Evolutionary conservation across 768 basidiomycete species (phyloP).

Genomic region (Amyloporia xantha): DNA sequence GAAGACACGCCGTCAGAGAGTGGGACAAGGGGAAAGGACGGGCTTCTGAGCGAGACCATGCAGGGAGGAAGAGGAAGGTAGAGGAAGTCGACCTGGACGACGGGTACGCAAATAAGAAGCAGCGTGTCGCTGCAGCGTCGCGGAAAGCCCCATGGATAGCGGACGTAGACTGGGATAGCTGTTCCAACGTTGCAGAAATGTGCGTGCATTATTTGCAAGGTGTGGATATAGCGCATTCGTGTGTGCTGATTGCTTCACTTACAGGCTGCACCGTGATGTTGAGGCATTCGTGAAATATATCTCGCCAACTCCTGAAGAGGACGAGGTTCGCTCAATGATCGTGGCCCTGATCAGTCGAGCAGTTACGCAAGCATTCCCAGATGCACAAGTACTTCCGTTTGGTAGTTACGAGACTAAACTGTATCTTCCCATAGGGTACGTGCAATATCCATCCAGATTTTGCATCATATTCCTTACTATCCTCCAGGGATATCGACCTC

Average conservation of each 20-base stretch:
- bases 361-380: constrained; percentile 60
- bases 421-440: constrained; percentile 89
- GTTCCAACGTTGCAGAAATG: constrained; percentile 80
- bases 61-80: constrained; percentile 40
- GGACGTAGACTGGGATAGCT: constrained; percentile 63
- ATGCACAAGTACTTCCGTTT: constrained; percentile 80
- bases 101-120: constrained; percentile 46
- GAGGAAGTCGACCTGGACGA: constrained; percentile 44
- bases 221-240: not conserved
- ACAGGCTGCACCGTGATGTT: constrained; percentile 82
- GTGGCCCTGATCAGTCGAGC: constrained; percentile 64
- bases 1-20: constrained; percentile 14
- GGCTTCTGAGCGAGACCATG: constrained; percentile 8
- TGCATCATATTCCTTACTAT: not conserved
- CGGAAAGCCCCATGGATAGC: constrained; percentile 61
- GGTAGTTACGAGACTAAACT: constrained; percentile 92
- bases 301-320: constrained; percentile 78
- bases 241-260: constrained; percentile 6
- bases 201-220: constrained; percentile 32
- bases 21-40: constrained; percentile 21
- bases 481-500: constrained; percentile 83
- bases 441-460: constrained; percentile 10
- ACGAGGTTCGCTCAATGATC: constrained; percentile 73
- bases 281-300: constrained; percentile 82
- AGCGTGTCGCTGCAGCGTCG: constrained; percentile 42